A percentile compares a stretch with the other conserved stretches of the same genome.
Conservation (phyloP, 441 rosid genomes). For the Biscutella auriculata region DNA sequence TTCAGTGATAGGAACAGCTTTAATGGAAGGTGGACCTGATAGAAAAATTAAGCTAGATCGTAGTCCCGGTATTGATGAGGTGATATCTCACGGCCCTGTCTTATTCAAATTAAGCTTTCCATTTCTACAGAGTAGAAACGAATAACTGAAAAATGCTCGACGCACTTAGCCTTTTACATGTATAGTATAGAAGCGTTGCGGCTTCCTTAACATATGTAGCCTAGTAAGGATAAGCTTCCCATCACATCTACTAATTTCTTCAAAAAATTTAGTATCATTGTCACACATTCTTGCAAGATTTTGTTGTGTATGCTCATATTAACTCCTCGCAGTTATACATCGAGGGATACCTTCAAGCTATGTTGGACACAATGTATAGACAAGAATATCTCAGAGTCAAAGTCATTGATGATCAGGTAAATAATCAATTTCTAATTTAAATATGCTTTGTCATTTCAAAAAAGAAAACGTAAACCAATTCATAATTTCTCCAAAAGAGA, state of each 20-base stretch:
- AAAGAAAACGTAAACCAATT: not conserved
- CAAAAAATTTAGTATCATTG: not conserved
- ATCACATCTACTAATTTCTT: not conserved
- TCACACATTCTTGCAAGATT: not conserved
- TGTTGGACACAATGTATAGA: conserved; percentile 76
- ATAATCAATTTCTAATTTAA: not conserved
- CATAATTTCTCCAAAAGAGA: not conserved
- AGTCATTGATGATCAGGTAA: conserved; percentile 88
- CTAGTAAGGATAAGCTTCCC: not conserved
- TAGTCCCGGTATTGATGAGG: conserved; percentile 90
- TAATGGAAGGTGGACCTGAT: conserved; percentile 90
- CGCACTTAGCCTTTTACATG: not conserved
- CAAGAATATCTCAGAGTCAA: conserved; percentile 93
- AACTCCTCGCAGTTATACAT: conserved; percentile 55
- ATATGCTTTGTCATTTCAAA: not conserved
- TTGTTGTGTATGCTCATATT: conserved; percentile 3
- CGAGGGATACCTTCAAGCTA: conserved; percentile 95
- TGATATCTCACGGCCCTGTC: conserved; percentile 20
- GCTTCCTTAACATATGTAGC: not conserved
- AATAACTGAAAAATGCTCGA: not conserved
- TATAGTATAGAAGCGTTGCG: not conserved
- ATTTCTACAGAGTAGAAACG: not conserved
- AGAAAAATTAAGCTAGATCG: conserved; percentile 82
- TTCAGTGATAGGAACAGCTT: conserved; percentile 68
- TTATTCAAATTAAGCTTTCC: not conserved